Evolutionary conservation across 495 filamentous ascomycete species (phyloP).

Genomic region (Penicillium robsamsonii): DNA sequence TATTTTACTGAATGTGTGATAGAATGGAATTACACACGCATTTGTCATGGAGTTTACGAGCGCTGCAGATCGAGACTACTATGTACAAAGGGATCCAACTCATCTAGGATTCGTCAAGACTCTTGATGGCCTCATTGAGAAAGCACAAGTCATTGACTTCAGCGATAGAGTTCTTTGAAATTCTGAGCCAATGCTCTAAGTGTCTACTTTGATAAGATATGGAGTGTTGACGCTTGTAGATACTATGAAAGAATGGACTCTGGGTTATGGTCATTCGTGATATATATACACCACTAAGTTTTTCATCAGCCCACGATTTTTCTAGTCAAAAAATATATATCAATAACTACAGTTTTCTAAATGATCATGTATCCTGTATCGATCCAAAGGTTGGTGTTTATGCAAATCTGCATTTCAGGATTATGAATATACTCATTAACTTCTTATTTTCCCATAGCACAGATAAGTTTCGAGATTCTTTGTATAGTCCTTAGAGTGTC

Average conservation of each 20-base stretch:
- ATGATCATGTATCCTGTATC: neutral
- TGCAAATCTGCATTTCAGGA: neutral
- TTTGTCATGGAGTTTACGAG: conserved; percentile 44
- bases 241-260: neutral
- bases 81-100: conserved; percentile 39
- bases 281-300: neutral
- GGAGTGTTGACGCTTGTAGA: neutral
- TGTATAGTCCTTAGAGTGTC: neutral
- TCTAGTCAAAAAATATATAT: neutral
- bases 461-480: neutral
- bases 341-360: neutral
- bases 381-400: neutral
- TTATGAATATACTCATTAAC: neutral
- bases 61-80: conserved; percentile 43
- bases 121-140: conserved; percentile 35
- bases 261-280: neutral
- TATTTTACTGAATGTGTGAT: neutral
- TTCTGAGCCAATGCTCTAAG: neutral
- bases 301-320: neutral
- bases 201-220: neutral
- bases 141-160: conserved; percentile 45
- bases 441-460: neutral
- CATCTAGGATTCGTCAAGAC: conserved; percentile 38
- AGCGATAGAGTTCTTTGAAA: conserved; percentile 27
- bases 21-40: conserved; percentile 42